phyloP scores from a whole-genome alignment of 257 asterid species.

The Verbascum thapsus region DNA sequence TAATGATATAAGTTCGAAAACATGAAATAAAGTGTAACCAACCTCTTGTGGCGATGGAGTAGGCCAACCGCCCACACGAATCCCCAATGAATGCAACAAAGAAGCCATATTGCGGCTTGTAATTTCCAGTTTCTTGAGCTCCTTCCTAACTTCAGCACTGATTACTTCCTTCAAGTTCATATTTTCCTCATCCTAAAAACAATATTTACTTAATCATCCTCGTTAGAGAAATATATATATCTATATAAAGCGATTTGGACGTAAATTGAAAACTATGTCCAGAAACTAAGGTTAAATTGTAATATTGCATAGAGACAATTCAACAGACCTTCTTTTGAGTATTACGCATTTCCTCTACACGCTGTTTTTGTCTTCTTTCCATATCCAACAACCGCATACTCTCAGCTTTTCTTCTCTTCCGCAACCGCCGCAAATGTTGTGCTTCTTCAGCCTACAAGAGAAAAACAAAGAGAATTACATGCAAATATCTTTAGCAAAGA shows the following conservation, averaged over 20 bases:
- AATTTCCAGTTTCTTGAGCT: conserved; percentile 61
- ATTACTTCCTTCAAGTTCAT: conserved; percentile 80
- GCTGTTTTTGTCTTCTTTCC: conserved; percentile 92
- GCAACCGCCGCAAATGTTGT: conserved; percentile 47
- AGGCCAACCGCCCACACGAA: conserved; percentile 50
- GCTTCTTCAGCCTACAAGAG: conserved; percentile 87
- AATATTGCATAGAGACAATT: conserved; percentile 20
- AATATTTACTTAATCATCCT: conserved; percentile 20
- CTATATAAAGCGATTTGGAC: neutral
- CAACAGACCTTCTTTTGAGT: conserved; percentile 73
- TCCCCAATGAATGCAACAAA: conserved; percentile 64
- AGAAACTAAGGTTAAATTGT: conserved; percentile 13
- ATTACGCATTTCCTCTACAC: conserved; percentile 82
- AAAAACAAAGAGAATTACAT: conserved; percentile 12
- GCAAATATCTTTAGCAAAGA: conserved; percentile 8
- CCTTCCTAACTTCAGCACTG: conserved; percentile 64
- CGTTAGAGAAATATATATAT: neutral
- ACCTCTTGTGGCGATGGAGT: conserved; percentile 68
- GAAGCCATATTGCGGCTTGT: conserved; percentile 71
- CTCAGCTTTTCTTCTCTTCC: conserved; percentile 79
- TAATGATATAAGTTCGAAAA: neutral
- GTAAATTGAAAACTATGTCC: conserved; percentile 21
- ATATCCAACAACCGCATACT: conserved; percentile 73
- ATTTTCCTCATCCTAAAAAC: conserved; percentile 80
- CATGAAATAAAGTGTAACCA: conserved; percentile 22